phyloP scores from a whole-genome alignment of 163 green algal species.

The Prototheca wickerhamii region DNA sequence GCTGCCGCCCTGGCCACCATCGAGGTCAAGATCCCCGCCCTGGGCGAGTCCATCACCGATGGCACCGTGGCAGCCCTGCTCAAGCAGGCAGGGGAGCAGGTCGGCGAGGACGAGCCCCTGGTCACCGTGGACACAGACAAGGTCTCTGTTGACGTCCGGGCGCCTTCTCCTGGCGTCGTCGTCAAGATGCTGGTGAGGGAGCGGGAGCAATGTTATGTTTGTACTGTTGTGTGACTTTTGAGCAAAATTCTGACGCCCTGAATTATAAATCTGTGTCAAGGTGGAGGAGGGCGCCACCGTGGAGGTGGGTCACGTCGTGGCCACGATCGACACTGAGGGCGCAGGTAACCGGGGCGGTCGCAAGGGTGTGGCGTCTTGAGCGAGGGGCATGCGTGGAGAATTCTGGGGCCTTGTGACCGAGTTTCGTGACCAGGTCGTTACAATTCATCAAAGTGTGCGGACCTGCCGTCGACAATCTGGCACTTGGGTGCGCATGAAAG shows the following conservation, averaged over 20 bases:
- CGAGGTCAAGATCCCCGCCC: conserved; percentile 44
- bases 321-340: conserved; percentile 27
- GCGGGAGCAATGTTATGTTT: not conserved
- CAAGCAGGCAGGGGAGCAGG: conserved; percentile 58
- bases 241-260: not conserved
- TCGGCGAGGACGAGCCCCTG: conserved; percentile 75
- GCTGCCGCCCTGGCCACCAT: not conserved
- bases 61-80: conserved; percentile 63
- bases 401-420: not conserved
- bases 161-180: conserved; percentile 53
- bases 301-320: conserved; percentile 60
- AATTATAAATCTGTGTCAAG: conserved; percentile 11
- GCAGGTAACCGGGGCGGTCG: not conserved
- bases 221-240: not conserved
- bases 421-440: too few relatives aligned
- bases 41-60: conserved; percentile 80
- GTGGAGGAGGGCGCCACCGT: conserved; percentile 78
- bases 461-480: too few relatives aligned
- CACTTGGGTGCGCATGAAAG: too few relatives aligned
- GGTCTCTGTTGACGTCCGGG: conserved; percentile 80
- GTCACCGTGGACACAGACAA: conserved; percentile 91
- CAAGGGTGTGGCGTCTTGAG: not conserved
- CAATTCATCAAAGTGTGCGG: too few relatives aligned
- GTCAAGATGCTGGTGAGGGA: conserved; percentile 34
- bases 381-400: not conserved